Percentiles rank a stretch among this genome's conserved stretches.
These are phyloP conservation scores for Thelonectria rubi DNA, from an alignment of 2,329 filamentous ascomycete genomes.

Conservation along the genomic window DNA sequence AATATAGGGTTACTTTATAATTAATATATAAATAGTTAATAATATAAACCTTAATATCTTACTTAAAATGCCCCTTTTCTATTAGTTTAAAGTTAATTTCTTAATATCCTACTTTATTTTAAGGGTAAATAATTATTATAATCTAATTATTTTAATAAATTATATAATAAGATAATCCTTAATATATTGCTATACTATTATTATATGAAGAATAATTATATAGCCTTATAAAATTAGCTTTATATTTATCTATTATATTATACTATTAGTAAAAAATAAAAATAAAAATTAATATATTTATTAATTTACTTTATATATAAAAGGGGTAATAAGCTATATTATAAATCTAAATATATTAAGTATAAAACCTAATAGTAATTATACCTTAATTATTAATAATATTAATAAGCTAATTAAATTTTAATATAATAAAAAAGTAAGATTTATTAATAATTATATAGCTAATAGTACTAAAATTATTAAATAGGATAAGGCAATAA, in stretches of 20 bases:
- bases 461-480: no score
- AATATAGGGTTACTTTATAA: background rate
- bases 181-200: slow-evolving; percentile 1
- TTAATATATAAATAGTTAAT: background rate
- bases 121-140: slow-evolving; percentile 11
- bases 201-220: slow-evolving; percentile 10
- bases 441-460: no score
- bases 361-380: background rate
- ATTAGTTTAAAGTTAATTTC: background rate
- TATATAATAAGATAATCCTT: slow-evolving; percentile 3
- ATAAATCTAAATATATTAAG: background rate
- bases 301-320: slow-evolving; percentile 6
- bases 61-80: no score
- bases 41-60: no score
- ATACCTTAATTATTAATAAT: slow-evolving; percentile 5
- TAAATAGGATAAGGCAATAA: no score
- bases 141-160: slow-evolving; percentile 12
- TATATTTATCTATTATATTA: slow-evolving; percentile 12
- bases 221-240: slow-evolving; percentile 3
- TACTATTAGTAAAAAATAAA: slow-evolving; percentile 15
- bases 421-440: no score
- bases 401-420: background rate
- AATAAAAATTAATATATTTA: background rate
- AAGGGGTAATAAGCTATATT: background rate
- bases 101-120: background rate